Percentiles rank a stretch among this genome's conserved stretches.
phyloP scores from a whole-genome alignment of 306 rosid species.

The Glycyrrhiza uralensis region DNA sequence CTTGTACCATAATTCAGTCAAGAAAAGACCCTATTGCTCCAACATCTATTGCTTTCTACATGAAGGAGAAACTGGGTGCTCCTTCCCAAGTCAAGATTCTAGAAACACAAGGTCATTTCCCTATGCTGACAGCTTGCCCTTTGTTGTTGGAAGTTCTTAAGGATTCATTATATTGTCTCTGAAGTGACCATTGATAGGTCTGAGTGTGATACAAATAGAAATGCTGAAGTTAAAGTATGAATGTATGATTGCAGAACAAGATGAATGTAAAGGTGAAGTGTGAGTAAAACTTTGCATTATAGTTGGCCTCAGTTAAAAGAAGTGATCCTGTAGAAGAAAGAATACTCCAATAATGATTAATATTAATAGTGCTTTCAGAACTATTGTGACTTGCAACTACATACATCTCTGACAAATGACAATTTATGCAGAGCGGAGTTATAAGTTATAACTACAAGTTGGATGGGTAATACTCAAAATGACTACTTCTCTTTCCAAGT shows the following conservation, averaged over 20 bases:
- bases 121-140: slow-evolving; percentile 43
- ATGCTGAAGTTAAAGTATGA: not conserved
- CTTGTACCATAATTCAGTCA: slow-evolving; percentile 45
- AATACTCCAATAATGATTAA: too few relatives aligned
- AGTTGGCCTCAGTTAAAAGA: not conserved
- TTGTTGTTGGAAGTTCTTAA: slow-evolving; percentile 32
- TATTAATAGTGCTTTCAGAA: too few relatives aligned
- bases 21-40: slow-evolving; percentile 33
- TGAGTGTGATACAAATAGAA: not conserved
- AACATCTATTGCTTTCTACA: slow-evolving; percentile 35
- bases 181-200: not conserved
- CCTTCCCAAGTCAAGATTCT: slow-evolving; percentile 33
- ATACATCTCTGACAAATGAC: too few relatives aligned
- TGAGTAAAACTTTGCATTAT: not conserved
- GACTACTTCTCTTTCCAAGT: too few relatives aligned
- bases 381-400: too few relatives aligned
- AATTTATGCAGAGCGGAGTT: too few relatives aligned
- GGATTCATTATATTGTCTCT: not conserved
- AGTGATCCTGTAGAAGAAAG: not conserved
- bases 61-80: slow-evolving; percentile 31
- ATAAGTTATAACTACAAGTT: too few relatives aligned
- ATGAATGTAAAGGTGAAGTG: not conserved
- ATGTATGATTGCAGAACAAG: too few relatives aligned
- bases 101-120: slow-evolving; percentile 40
- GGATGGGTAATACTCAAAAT: too few relatives aligned